A percentile compares a stretch with the other conserved stretches of the same genome.
These are phyloP conservation scores for Pulveroboletus sp. DNA, from an alignment of 768 basidiomycete species.

Conservation along the genomic window DNA sequence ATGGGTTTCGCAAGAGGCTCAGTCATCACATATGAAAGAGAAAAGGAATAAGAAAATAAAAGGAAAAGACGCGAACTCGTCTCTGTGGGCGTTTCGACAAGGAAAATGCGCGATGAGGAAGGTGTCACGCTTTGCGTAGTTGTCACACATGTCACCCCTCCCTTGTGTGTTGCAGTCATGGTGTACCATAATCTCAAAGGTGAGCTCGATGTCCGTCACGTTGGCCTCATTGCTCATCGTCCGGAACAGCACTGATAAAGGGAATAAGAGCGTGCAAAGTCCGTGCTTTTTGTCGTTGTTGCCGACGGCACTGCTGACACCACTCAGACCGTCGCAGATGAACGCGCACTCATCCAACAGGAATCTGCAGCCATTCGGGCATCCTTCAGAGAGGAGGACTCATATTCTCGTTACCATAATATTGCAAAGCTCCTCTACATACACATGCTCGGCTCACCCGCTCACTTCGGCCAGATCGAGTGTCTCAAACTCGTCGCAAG, in stretches of 20 bases:
- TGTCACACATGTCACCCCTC: slow-evolving; percentile 23
- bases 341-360: slow-evolving; percentile 93
- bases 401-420: slow-evolving; percentile 92
- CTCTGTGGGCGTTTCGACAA: slow-evolving; percentile 16
- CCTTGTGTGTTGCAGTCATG: slow-evolving; percentile 39
- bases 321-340: slow-evolving; percentile 90
- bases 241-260: slow-evolving; percentile 82
- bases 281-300: slow-evolving; percentile 16
- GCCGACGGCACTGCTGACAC: slow-evolving; percentile 19
- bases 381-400: slow-evolving; percentile 95
- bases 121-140: slow-evolving; percentile 17
- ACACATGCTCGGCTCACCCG: slow-evolving; percentile 97
- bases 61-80: slow-evolving; percentile 8
- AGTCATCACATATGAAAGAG: slow-evolving; percentile 15
- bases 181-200: slow-evolving; percentile 87
- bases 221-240: slow-evolving; percentile 18
- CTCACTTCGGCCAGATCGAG: slow-evolving; percentile 99
- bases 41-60: neutral
- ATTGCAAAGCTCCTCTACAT: slow-evolving; percentile 98
- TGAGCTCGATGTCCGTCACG: slow-evolving; percentile 25
- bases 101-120: slow-evolving; percentile 5
- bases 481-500: slow-evolving; percentile 93
- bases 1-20: slow-evolving; percentile 26
- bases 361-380: slow-evolving; percentile 97
- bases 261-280: slow-evolving; percentile 98